Evolutionary conservation across 2,329 filamentous ascomycete species (phyloP), one percentile per base, ranked within the genome.

Genomic region (Albifimbria verrucaria): DNA sequence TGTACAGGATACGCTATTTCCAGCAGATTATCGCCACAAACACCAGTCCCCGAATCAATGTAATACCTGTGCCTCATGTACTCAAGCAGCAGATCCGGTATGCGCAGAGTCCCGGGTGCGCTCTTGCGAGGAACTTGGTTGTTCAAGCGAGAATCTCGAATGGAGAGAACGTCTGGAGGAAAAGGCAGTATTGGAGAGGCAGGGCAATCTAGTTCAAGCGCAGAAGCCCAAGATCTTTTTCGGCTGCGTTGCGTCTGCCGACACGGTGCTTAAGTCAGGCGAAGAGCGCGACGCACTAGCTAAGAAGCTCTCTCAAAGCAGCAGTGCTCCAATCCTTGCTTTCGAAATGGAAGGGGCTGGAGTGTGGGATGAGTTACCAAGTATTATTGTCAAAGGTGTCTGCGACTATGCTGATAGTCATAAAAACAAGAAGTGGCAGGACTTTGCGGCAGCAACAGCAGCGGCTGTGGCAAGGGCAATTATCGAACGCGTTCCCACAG

Each of bases 331-430:
- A 20, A 15, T 44, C 3, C 42, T 44, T 15, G 42, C 7, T 47
- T 49, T 48, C 12, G 49, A 51, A n/a, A 51, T 51, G 49, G 49
- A 51, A 45, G 41, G 10, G 7, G 49, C 41, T 7, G 50, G 50
- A 7, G 21, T 48, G 4, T 17, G 26, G 26, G 21, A 52, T 21
- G 28, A 46, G 12, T n/a, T 52, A 15, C 50, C 50, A 4, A 23
- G 50, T 22, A 10, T 51, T 4, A 41, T 51, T 2, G 49, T 51
- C n/a, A 23, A 26, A 32, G 49, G 49, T 3, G 26, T 51, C 12
- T 32, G 21, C 9, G 49, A 51, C 39, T 51, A 45, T 45, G 39
- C 39, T 2, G 49, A 51, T 12, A 32, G 21, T n/a, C 39, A 51
- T 18, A 51, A 51, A 25, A 23, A 51, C 17, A 26, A 51, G 18